Evolutionary conservation across 2,329 filamentous ascomycete species (phyloP).

Genomic region (Sclerotinia subarctica): DNA sequence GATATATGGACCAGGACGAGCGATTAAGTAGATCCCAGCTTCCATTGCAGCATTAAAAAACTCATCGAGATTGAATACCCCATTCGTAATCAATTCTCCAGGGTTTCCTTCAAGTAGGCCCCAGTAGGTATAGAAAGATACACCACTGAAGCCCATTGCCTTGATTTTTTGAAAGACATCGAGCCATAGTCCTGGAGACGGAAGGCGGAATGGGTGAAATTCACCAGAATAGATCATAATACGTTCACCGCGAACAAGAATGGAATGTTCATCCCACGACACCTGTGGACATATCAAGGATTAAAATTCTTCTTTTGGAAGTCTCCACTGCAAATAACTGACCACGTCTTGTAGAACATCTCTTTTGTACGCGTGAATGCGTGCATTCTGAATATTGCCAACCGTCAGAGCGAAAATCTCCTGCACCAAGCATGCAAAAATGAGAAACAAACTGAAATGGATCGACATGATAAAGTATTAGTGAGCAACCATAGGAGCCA

Average conservation of each 20-base stretch:
- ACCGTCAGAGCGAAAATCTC: constrained; percentile 27
- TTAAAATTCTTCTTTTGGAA: neutral
- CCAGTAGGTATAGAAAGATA: constrained; percentile 80
- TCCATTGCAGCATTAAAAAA: constrained; percentile 73
- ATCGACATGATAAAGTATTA: neutral
- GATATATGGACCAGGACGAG: constrained; percentile 59
- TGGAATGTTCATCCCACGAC: constrained; percentile 61
- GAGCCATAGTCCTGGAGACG: constrained; percentile 60
- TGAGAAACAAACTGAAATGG: neutral
- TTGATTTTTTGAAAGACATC: constrained; percentile 83
- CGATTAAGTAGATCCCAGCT: constrained; percentile 74
- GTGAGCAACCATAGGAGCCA: neutral
- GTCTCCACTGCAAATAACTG: constrained; percentile 31
- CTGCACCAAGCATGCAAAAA: neutral
- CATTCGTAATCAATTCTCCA: constrained; percentile 66
- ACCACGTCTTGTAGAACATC: constrained; percentile 55
- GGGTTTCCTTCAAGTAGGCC: constrained; percentile 70
- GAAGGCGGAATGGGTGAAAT: constrained; percentile 59
- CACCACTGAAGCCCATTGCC: constrained; percentile 72
- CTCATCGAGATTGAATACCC: constrained; percentile 67
- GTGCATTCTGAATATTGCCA: constrained; percentile 6
- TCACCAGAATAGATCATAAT: constrained; percentile 62
- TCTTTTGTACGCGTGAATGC: constrained; percentile 38
- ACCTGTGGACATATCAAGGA: constrained; percentile 37
- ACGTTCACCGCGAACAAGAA: constrained; percentile 60